phyloP scores from a whole-genome alignment of 139 green algal genomes.

The Haematococcus lacustris region DNA sequence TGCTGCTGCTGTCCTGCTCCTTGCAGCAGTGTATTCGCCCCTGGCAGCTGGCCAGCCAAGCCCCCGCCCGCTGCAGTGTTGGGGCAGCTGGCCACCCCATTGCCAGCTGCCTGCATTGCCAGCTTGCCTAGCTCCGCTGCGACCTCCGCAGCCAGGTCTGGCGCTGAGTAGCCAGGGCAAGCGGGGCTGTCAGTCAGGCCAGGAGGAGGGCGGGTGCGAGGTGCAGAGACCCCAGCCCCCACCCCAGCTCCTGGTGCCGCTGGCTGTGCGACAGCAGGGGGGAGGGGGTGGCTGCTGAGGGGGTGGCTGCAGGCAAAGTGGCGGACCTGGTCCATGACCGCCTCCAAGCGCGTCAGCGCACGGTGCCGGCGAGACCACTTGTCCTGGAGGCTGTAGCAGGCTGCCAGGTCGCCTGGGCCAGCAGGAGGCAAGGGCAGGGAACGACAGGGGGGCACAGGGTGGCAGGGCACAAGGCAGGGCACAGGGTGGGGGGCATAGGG shows the following conservation, averaged over 20 bases:
- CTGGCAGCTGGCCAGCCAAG: background rate
- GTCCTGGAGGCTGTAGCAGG: conserved; percentile 32
- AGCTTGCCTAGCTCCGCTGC: too few relatives aligned
- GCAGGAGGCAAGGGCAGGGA: too few relatives aligned
- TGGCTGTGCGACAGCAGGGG: too few relatives aligned
- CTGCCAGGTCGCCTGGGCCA: conserved; percentile 32
- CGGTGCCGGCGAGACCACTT: conserved; percentile 40
- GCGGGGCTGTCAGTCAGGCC: too few relatives aligned
- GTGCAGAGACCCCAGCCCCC: background rate
- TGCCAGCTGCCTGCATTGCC: too few relatives aligned
- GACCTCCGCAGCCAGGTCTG: too few relatives aligned
- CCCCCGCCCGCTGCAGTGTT: background rate
- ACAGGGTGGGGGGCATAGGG: too few relatives aligned
- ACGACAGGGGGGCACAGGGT: too few relatives aligned
- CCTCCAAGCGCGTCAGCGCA: conserved; percentile 46
- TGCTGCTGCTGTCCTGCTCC: background rate
- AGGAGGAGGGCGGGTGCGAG: too few relatives aligned
- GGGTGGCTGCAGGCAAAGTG: conserved; percentile 9
- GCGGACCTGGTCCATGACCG: conserved; percentile 39
- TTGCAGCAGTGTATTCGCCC: background rate
- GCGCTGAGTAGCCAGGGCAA: too few relatives aligned
- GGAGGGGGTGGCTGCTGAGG: background rate
- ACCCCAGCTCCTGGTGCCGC: background rate
- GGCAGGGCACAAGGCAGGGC: too few relatives aligned
- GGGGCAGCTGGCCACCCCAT: background rate